phyloP scores from a whole-genome alignment of 1,284 basidiomycete genomes.

The Ceratobasidium sp. region DNA sequence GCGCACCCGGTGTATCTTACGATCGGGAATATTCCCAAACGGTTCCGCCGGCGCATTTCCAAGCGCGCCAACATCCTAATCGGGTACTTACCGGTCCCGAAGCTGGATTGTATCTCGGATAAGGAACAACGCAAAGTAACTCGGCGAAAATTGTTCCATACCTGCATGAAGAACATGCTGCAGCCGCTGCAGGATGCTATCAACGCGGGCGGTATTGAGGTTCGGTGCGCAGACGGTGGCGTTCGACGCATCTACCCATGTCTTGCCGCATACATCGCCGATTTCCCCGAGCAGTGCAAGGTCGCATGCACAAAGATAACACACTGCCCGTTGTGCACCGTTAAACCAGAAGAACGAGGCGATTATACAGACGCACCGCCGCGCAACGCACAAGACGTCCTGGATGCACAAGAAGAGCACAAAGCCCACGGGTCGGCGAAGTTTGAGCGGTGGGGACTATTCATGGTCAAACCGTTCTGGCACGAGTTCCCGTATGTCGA shows the following conservation, averaged over 20 bases:
- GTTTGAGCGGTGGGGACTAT: slow-evolving; percentile 13
- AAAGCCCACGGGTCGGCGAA: not conserved
- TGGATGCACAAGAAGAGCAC: not conserved
- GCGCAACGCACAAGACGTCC: not conserved
- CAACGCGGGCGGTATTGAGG: slow-evolving; percentile 35
- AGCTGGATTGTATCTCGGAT: not conserved
- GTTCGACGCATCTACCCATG: slow-evolving; percentile 39
- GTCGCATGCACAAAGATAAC: slow-evolving; percentile 21
- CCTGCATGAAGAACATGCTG: too few relatives aligned
- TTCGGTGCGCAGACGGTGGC: slow-evolving; percentile 46
- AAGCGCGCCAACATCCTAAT: slow-evolving; percentile 43
- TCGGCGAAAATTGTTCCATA: slow-evolving; percentile 43
- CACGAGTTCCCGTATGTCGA: not conserved
- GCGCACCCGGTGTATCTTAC: slow-evolving; percentile 48
- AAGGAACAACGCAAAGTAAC: not conserved
- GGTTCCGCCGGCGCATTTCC: slow-evolving; percentile 1
- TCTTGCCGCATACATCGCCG: slow-evolving; percentile 46
- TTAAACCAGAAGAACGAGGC: slow-evolving; percentile 22
- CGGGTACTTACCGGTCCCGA: slow-evolving; percentile 37
- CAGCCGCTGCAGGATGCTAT: too few relatives aligned
- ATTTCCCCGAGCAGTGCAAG: slow-evolving; percentile 47
- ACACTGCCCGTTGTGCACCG: slow-evolving; percentile 37
- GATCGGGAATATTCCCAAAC: slow-evolving; percentile 49
- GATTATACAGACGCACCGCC: not conserved
- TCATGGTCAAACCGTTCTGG: slow-evolving; percentile 13